Evolutionary conservation across 2,329 filamentous ascomycete species (phyloP).

Genomic region (Stagonosporopsis rhizophila): DNA sequence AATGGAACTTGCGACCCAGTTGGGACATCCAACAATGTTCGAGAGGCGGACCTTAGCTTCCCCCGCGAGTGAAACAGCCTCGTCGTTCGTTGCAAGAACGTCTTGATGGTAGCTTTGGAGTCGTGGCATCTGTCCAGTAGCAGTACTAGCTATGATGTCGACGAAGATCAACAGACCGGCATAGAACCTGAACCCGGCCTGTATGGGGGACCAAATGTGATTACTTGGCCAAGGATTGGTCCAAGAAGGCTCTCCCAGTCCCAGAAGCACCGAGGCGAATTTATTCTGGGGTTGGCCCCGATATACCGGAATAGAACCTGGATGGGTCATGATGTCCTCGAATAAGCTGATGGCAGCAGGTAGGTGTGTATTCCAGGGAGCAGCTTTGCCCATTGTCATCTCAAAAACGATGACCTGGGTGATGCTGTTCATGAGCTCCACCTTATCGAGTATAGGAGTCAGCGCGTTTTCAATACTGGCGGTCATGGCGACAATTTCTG

Average conservation of each 20-base stretch:
- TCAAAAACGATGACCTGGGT: slow-evolving; percentile 26
- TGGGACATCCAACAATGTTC: slow-evolving; percentile 22
- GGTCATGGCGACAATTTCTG: slow-evolving; percentile 12
- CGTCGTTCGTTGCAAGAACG: slow-evolving; percentile 13
- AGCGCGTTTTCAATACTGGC: neutral
- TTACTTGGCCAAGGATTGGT: slow-evolving; percentile 8
- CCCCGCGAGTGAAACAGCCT: slow-evolving; percentile 7
- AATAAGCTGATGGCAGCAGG: slow-evolving; percentile 21
- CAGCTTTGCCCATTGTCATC: slow-evolving; percentile 17
- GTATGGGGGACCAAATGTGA: slow-evolving; percentile 20
- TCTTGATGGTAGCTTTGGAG: slow-evolving; percentile 13
- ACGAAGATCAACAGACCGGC: slow-evolving; percentile 24
- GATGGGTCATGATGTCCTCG: slow-evolving; percentile 18
- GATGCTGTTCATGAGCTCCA: slow-evolving; percentile 19
- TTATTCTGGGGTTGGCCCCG: slow-evolving; percentile 16
- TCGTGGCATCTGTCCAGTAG: slow-evolving; percentile 10
- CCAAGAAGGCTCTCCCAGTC: slow-evolving; percentile 19
- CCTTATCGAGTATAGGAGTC: slow-evolving; percentile 7
- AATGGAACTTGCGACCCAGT: slow-evolving; percentile 20
- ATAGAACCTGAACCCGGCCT: slow-evolving; percentile 24
- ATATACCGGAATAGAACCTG: neutral
- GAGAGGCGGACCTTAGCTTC: slow-evolving; percentile 24
- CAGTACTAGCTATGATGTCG: slow-evolving; percentile 23
- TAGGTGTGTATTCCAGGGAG: slow-evolving; percentile 20
- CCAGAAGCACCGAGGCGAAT: slow-evolving; percentile 8